phyloP scores from a whole-genome alignment of 768 basidiomycete genomes.

The Naganishia kalamii region DNA sequence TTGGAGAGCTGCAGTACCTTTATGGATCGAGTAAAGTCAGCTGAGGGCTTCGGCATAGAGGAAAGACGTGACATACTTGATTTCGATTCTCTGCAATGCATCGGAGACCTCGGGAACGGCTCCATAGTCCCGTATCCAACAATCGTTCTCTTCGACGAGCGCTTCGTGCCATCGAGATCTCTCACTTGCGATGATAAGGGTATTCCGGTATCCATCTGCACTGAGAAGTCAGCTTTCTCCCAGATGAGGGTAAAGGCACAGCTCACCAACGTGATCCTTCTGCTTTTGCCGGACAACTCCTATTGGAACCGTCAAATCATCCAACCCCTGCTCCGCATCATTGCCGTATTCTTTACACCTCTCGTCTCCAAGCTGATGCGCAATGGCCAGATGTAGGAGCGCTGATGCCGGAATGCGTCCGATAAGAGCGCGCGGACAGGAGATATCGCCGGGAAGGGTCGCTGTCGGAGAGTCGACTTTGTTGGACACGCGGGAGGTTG shows the following conservation, averaged over 20 bases:
- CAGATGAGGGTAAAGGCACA: background rate
- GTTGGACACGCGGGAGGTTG: background rate
- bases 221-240: too few species aligned
- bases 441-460: background rate
- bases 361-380: background rate
- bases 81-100: background rate
- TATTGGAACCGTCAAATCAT: background rate
- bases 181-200: constrained; percentile 1
- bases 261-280: background rate
- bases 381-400: constrained; percentile 2
- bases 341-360: background rate
- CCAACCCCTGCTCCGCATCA: background rate
- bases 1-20: constrained; percentile 1
- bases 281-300: background rate
- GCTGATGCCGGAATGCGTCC: background rate
- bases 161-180: constrained; percentile 6
- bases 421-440: background rate
- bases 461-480: background rate
- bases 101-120: background rate
- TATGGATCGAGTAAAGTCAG: background rate
- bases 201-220: background rate
- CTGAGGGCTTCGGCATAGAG: too few species aligned
- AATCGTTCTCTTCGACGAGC: background rate
- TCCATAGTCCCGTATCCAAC: background rate
- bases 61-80: background rate